Evolutionary conservation across 2,329 filamentous ascomycete species (phyloP).

Genomic region (Cordyceps tenuipes): DNA sequence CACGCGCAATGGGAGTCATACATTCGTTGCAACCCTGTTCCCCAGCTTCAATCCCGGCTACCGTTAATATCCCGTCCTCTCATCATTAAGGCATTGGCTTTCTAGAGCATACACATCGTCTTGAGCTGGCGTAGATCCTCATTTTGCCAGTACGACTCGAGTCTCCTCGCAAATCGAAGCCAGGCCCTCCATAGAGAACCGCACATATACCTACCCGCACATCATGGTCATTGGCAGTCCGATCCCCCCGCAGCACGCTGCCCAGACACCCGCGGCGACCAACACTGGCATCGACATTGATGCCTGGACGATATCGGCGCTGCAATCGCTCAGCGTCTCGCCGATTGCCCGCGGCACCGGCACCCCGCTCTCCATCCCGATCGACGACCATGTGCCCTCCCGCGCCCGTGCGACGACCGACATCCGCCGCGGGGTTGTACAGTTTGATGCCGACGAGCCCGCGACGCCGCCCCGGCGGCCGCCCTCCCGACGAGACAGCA

Average conservation of each 20-base stretch:
- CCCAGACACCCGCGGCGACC: slow-evolving; percentile 15
- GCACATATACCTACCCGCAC: not conserved
- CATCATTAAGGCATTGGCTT: not conserved
- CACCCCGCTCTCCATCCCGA: slow-evolving; percentile 62
- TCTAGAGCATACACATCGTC: not conserved
- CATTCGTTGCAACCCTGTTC: not conserved
- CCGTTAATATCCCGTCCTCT: not conserved
- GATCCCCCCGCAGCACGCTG: slow-evolving; percentile 37
- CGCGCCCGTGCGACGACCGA: slow-evolving; percentile 9
- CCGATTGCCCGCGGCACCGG: slow-evolving; percentile 51
- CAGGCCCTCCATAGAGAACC: not conserved
- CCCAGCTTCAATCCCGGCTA: not conserved
- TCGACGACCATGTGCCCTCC: slow-evolving; percentile 47
- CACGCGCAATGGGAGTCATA: slow-evolving; percentile 9
- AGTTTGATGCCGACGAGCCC: slow-evolving; percentile 19
- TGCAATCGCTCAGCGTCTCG: slow-evolving; percentile 47
- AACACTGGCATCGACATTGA: slow-evolving; percentile 47
- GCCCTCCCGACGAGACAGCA: slow-evolving; percentile 44
- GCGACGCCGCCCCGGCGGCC: slow-evolving; percentile 31
- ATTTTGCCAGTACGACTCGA: not conserved
- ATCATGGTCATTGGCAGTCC: slow-evolving; percentile 46
- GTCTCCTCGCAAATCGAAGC: not conserved
- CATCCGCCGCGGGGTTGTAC: slow-evolving; percentile 13
- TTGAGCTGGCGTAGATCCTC: not conserved
- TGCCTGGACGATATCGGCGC: slow-evolving; percentile 55